Percentiles rank a stretch among this genome's conserved stretches.
phyloP scores from a whole-genome alignment of 768 basidiomycete species.

The Lentinula raphanica region DNA sequence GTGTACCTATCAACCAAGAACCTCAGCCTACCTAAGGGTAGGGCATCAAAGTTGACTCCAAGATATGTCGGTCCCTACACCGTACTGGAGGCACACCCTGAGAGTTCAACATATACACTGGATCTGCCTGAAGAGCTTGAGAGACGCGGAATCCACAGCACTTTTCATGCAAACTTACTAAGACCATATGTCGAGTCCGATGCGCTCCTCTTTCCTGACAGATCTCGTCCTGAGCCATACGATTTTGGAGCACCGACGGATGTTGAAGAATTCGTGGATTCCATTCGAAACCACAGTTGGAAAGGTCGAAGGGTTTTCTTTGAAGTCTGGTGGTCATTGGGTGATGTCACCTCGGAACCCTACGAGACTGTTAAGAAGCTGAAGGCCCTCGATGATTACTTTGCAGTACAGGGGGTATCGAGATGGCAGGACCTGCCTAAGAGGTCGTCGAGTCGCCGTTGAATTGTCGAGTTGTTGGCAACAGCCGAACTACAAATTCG shows the following conservation, averaged over 20 bases:
- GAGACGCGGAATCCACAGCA: conserved; percentile 17
- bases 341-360: conserved; percentile 12
- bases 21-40: conserved; percentile 22
- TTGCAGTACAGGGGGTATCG: conserved; percentile 5
- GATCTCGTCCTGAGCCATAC: conserved; percentile 13
- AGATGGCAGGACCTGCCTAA: conserved; percentile 1
- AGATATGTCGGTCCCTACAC: conserved; percentile 27
- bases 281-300: conserved; percentile 5
- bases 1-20: conserved; percentile 29
- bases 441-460: background rate
- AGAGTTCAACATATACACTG: conserved; percentile 17
- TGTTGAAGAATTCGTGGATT: conserved; percentile 4
- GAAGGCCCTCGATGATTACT: conserved; percentile 9
- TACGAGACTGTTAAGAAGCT: background rate
- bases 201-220: conserved; percentile 20
- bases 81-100: conserved; percentile 3
- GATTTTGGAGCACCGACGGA: conserved; percentile 16
- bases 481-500: background rate
- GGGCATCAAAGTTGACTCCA: conserved; percentile 24
- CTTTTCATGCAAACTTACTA: conserved; percentile 21
- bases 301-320: conserved; percentile 2
- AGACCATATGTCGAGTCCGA: conserved; percentile 20
- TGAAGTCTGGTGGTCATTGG: conserved; percentile 11
- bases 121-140: conserved; percentile 19
- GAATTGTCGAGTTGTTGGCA: background rate